A percentile compares a stretch with the other conserved stretches of the same genome.
These are phyloP conservation scores for Calonectria pteridis DNA, from an alignment of 2,329 filamentous ascomycete genomes.

Conservation along the genomic window DNA sequence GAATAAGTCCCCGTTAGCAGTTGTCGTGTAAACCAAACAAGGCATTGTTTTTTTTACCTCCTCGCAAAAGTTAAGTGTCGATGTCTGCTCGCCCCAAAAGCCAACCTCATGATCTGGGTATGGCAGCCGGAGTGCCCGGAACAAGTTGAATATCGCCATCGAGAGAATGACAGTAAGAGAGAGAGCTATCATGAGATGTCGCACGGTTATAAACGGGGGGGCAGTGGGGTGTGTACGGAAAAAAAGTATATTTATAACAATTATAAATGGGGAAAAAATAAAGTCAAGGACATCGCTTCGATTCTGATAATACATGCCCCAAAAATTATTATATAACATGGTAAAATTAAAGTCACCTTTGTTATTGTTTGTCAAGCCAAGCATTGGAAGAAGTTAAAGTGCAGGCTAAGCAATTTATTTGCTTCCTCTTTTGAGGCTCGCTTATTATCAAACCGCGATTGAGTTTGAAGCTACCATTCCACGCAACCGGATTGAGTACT, in stretches of 20 bases:
- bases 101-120: slow-evolving; percentile 63
- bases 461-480: neutral
- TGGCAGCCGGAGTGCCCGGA: slow-evolving; percentile 46
- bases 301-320: neutral
- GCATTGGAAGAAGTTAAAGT: neutral
- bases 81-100: slow-evolving; percentile 78
- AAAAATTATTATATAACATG: neutral
- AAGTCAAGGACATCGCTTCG: neutral
- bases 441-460: neutral
- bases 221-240: neutral
- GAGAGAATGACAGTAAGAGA: slow-evolving; percentile 4
- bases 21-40: neutral
- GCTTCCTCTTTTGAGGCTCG: neutral
- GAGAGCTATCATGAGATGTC: slow-evolving; percentile 2
- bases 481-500: neutral
- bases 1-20: slow-evolving; percentile 3
- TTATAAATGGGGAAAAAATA: slow-evolving; percentile 14
- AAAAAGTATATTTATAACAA: slow-evolving; percentile 6
- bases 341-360: neutral
- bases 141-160: slow-evolving; percentile 28
- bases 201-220: neutral
- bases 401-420: neutral
- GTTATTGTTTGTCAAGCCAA: neutral
- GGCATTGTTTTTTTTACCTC: slow-evolving; percentile 66
- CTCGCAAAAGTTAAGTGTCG: slow-evolving; percentile 84